Conservation (phyloP, 2,329 filamentous ascomycete species). For the Colletotrichum camelliae region DNA sequence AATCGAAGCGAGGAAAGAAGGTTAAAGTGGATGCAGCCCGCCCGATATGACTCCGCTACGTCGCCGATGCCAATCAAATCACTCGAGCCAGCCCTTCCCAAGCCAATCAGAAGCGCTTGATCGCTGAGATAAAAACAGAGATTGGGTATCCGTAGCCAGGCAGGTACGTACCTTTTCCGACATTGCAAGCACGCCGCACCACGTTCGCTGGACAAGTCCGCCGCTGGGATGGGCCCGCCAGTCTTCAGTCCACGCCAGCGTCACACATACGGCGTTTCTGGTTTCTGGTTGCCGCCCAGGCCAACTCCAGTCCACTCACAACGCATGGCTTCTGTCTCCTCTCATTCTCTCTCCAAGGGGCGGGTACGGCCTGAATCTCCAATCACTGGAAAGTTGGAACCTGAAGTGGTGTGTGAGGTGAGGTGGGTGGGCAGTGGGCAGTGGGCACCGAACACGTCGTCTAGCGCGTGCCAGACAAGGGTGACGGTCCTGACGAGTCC, state of each 20-base stretch:
- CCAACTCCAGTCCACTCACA: not conserved
- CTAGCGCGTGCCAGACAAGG: slow-evolving; percentile 7
- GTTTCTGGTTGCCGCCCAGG: not conserved
- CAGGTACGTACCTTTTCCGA: not conserved
- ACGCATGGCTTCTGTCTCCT: not conserved
- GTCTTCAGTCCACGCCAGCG: not conserved
- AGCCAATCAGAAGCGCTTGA: not conserved
- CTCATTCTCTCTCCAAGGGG: not conserved
- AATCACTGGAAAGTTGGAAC: not conserved
- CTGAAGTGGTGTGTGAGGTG: not conserved
- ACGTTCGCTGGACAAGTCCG: not conserved
- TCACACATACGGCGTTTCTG: slow-evolving; percentile 12
- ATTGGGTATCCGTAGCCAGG: not conserved
- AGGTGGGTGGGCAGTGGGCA: not conserved
- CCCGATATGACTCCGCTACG: not conserved
- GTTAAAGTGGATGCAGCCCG: slow-evolving; percentile 12
- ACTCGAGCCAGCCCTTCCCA: not conserved
- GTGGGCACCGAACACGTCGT: slow-evolving; percentile 19
- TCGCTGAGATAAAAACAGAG: not conserved
- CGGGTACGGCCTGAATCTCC: not conserved
- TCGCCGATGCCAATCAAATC: not conserved
- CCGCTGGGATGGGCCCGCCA: not conserved
- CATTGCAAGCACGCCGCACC: not conserved
- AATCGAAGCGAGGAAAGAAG: slow-evolving; percentile 21
- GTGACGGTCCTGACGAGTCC: not conserved